phyloP scores from a whole-genome alignment of 2,329 filamentous ascomycete genomes.

The Hypoxylon rubiginosum region DNA sequence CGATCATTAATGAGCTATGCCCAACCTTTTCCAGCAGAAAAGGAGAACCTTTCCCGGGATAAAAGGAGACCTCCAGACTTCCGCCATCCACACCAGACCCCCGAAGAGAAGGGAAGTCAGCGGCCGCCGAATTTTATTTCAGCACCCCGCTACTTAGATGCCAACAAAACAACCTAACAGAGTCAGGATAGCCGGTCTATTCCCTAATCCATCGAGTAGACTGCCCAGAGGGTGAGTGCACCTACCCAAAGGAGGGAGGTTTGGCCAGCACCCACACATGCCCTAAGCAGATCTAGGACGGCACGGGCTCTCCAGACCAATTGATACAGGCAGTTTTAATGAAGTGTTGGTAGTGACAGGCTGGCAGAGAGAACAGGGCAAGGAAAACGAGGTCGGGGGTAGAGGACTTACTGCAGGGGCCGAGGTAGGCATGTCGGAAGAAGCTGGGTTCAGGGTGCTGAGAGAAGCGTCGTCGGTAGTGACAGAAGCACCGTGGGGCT shows the following conservation, averaged over 20 bases:
- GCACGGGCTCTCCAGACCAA: background rate
- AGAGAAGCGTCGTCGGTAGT: background rate
- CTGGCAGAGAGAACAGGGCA: conserved; percentile 7
- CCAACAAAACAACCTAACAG: conserved; percentile 1
- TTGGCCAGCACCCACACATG: conserved; percentile 6
- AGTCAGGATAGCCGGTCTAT: background rate
- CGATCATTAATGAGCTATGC: no score
- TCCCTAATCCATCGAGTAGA: background rate
- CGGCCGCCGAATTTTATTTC: background rate
- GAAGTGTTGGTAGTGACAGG: conserved; percentile 10
- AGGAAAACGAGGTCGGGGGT: conserved; percentile 11
- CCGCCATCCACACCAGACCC: conserved; percentile 1
- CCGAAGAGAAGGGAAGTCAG: background rate
- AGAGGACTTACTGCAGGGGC: conserved; percentile 8
- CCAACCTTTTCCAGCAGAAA: no score
- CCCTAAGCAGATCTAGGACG: no score
- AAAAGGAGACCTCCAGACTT: background rate
- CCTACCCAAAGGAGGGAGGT: conserved; percentile 19
- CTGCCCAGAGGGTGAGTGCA: conserved; percentile 9
- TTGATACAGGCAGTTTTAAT: background rate
- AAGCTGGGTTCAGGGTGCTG: no score
- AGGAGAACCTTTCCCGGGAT: background rate
- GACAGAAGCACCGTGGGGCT: no score
- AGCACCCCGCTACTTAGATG: background rate
- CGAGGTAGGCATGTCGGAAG: no score